Conservation (phyloP, 768 basidiomycete species). For the Arthromyces matolae region DNA sequence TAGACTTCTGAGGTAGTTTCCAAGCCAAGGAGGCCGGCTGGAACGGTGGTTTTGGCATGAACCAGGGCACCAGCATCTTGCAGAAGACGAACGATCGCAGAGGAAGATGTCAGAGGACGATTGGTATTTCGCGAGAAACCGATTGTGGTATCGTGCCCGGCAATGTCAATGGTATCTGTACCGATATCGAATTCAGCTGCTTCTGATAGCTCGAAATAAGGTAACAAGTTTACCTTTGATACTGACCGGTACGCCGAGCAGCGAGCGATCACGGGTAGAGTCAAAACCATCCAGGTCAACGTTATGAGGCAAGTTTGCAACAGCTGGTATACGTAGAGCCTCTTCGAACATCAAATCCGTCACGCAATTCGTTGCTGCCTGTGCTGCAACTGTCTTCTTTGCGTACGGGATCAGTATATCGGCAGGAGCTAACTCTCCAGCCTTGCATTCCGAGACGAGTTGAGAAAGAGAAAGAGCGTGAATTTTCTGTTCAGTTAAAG, state of each 20-base stretch:
- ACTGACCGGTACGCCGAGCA: slow-evolving; percentile 67
- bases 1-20: slow-evolving; percentile 60
- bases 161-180: slow-evolving; percentile 46
- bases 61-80: slow-evolving; percentile 62
- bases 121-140: slow-evolving; percentile 53
- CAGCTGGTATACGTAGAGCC: slow-evolving; percentile 35
- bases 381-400: slow-evolving; percentile 52
- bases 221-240: slow-evolving; percentile 49
- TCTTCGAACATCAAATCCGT: slow-evolving; percentile 61
- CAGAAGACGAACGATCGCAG: slow-evolving; percentile 53
- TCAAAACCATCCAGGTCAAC: slow-evolving; percentile 35
- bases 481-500: slow-evolving; percentile 41
- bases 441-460: slow-evolving; percentile 42
- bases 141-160: slow-evolving; percentile 58
- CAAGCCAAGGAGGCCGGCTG: slow-evolving; percentile 51
- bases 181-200: slow-evolving; percentile 2
- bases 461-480: slow-evolving; percentile 47
- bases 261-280: slow-evolving; percentile 36
- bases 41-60: slow-evolving; percentile 61
- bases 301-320: slow-evolving; percentile 36
- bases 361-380: slow-evolving; percentile 61
- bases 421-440: slow-evolving; percentile 37
- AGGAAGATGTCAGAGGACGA: slow-evolving; percentile 42
- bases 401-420: slow-evolving; percentile 49
- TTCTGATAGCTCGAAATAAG: not conserved